Evolutionary conservation across 257 asterid genomes (phyloP), one percentile per base, ranked within the genome.

Genomic region (Thymus quinquecostatus): DNA sequence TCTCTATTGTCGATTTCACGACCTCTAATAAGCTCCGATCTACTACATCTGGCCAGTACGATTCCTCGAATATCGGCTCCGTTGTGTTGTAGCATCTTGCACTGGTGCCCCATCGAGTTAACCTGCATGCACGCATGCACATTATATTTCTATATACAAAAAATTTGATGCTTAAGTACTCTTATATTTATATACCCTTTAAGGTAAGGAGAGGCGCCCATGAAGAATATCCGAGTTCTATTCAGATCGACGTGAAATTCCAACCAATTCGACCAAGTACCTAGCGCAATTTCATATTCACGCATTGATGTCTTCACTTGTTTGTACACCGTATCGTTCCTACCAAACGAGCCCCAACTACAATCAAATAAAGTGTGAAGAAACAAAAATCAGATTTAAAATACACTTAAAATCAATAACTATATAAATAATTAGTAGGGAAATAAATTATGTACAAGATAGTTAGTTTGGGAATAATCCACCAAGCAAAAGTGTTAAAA

Each of bases 221-320:
- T 84, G 54, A 85, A 89, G 77, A 83, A 87, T 34, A 86, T 54
- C 45, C 63, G 72, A 7, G 88, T 86, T 54, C 81, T 86, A 2
- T 76, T 73, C 33, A 76, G 84, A 65, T 85, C 81, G 65, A 85
- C 70, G 33, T 87, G 86, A 59, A 66, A 33, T 65, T 79, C 80
- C 36, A 89, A 8, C 91, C 89, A 86, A 3, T 89, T 76, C 1
- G 89, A 70, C 96, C 96, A 87, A 34, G 87, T 89, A 34, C 64
- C 69, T 41, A 89, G 65, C 8, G 82, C 84, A 78, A 87, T 65
- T 71, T 89, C 92, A 61, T 77, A 87, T 0, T 60, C 74, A 7
- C 72, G 85, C 5, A 79, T 65, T 0, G 48, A 43, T 4, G 6
- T 81, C 40, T 77, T 75, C 3, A 82, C 81, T 45, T 68, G 78